Conservation (phyloP, 805 yeast genomes). For the Candida nemodendra region DNA sequence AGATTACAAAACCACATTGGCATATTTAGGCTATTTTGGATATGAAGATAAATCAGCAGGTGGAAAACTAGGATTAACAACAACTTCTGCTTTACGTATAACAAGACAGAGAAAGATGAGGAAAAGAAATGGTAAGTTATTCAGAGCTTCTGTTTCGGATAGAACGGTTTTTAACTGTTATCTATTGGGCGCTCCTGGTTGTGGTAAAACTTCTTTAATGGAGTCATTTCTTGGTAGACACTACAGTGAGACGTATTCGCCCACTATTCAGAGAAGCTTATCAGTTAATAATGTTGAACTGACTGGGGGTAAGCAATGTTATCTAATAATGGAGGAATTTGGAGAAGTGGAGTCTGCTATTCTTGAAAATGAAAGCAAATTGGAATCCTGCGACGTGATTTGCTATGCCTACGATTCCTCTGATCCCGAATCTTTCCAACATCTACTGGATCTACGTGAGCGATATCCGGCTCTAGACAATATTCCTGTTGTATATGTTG, state of each 20-base stretch:
- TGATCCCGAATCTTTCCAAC: conserved; percentile 91
- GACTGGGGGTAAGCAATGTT: conserved; percentile 94
- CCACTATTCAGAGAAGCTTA: conserved; percentile 75
- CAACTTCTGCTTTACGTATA: conserved; percentile 58
- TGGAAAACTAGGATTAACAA: conserved; percentile 19
- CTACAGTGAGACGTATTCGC: conserved; percentile 68
- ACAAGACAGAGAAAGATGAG: conserved; percentile 79
- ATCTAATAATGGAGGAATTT: conserved; percentile 83
- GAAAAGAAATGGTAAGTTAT: conserved; percentile 59
- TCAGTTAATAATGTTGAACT: conserved; percentile 92
- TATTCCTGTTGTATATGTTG: conserved; percentile 85
- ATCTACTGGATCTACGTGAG: conserved; percentile 66
- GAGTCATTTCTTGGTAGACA: conserved; percentile 79
- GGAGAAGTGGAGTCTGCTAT: conserved; percentile 86
- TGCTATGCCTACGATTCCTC: conserved; percentile 92
- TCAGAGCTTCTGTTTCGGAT: conserved; percentile 69
- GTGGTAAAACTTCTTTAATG: conserved; percentile 84
- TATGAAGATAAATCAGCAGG: conserved; percentile 49
- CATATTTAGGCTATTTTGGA: conserved; percentile 87
- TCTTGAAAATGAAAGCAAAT: conserved; percentile 61
- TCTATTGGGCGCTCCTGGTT: conserved; percentile 76
- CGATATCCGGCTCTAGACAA: conserved; percentile 56
- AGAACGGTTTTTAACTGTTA: conserved; percentile 91
- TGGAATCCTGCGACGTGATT: conserved; percentile 86
- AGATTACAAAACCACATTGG: conserved; percentile 79